Evolutionary conservation across 164 flowering plant genomes (phyloP), one percentile per base, ranked within the genome.

Genomic region (Vitis cinerea): DNA sequence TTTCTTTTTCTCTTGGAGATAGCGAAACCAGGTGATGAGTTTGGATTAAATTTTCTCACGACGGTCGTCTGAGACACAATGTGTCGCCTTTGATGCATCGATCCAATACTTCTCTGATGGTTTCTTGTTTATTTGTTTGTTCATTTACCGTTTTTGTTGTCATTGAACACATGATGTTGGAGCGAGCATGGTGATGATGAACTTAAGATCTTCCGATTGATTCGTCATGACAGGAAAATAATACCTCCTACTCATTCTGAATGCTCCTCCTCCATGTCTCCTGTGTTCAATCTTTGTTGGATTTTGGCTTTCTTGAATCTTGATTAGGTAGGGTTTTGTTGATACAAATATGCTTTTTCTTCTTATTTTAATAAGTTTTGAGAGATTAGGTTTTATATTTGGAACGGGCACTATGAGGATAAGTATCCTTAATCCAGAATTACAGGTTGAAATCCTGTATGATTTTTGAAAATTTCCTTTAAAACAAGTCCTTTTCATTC

Each of bases 21-120:
- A 37, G 51, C 4, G 66, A 58, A 66, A 51, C 67, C 82, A 79
- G 55, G 70, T 74, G 87, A 83, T 74, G 87, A 81, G 55, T 62
- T 63, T 77, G 81, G 84, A 74, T 71, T 52, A 19, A 61, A 66
- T 64, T 10, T 68, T 83, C 87, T 83, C 87, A 81, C 87, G 87
- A 83, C 85, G 83, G 87, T 84, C 87, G 87, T 84, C 85, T 82
- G 85, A 82, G 80, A 72, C 71, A 68, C 77, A 8, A 29, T 48
- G 75, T 77, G 77, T 72, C 66, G 13, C 1, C n/a, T 15, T 58
- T 82, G 81, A 76, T 77, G 75, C 68, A 74, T 11, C 62, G 51
- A 65, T 76, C 81, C 81, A 72, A 44, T 61, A 14, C 27, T 74
- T 78, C 86, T 80, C 86, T 80, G 84, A 78, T 83, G 86, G 61